These are phyloP conservation scores for Monosporascus sp. DNA, from an alignment of 2,329 filamentous ascomycete species.

Conservation along the genomic window DNA sequence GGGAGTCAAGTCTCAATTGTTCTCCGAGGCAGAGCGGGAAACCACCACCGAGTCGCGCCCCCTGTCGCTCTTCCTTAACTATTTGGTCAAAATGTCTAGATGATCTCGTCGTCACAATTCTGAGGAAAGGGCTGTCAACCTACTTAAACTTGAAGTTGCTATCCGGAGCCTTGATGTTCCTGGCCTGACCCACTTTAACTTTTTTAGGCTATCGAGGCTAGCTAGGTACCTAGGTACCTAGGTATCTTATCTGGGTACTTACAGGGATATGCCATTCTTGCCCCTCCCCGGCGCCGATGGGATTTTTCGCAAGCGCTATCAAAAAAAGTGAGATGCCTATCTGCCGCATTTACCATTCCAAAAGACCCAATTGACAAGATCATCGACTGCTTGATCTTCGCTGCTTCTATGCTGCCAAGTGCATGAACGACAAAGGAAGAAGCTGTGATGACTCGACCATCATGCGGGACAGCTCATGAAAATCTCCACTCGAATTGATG, in stretches of 20 bases:
- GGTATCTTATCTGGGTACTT: too few relatives aligned
- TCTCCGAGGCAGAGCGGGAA: too few relatives aligned
- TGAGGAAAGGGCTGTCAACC: neutral
- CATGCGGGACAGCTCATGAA: conserved; percentile 53
- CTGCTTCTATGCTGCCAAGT: neutral
- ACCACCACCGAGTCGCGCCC: too few relatives aligned
- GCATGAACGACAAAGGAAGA: conserved; percentile 1
- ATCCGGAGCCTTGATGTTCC: neutral
- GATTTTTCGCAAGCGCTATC: neutral
- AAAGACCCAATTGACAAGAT: neutral
- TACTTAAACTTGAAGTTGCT: neutral
- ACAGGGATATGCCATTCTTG: too few relatives aligned
- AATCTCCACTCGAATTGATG: conserved; percentile 53
- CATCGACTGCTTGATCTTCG: neutral
- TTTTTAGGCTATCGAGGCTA: neutral
- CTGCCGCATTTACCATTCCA: neutral
- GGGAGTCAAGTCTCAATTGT: too few relatives aligned
- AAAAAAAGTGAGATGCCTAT: neutral
- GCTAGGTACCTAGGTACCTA: too few relatives aligned
- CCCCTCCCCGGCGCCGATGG: neutral
- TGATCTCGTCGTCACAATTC: neutral
- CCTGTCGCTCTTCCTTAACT: too few relatives aligned
- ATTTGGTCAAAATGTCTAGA: neutral
- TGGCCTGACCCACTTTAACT: neutral
- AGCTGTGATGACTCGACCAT: conserved; percentile 28